These are phyloP conservation scores for Cyclotella baltica DNA, from an alignment of 108 stramenopile species.

Conservation along the genomic window DNA sequence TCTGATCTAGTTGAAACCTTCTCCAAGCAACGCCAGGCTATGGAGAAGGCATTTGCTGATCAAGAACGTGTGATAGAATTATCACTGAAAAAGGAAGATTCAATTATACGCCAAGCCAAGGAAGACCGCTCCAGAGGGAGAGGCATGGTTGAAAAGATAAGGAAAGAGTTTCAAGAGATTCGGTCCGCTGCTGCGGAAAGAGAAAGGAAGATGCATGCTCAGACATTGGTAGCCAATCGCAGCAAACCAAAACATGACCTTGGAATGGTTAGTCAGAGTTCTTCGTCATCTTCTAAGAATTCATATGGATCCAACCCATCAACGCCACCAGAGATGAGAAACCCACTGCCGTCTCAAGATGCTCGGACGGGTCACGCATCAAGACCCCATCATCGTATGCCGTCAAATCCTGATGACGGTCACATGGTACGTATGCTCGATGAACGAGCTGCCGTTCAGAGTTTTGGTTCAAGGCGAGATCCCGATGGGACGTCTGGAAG, in stretches of 20 bases:
- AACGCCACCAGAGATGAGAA: constrained; percentile 15
- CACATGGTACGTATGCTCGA: constrained; percentile 50
- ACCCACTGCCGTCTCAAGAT: constrained; percentile 25
- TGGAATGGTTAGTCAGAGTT: constrained; percentile 11
- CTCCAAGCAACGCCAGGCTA: constrained; percentile 46
- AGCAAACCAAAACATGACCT: constrained; percentile 32
- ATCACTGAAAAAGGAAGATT: constrained; percentile 40
- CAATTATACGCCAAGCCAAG: constrained; percentile 31
- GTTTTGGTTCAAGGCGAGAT: constrained; percentile 19
- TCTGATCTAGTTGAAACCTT: constrained; percentile 37
- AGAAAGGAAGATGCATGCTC: constrained; percentile 45
- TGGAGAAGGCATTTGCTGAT: constrained; percentile 52
- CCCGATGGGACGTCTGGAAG: constrained; percentile 12
- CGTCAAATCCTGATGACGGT: constrained; percentile 29
- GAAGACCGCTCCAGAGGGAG: constrained; percentile 34
- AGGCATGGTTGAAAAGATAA: constrained; percentile 46
- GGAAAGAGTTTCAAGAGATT: constrained; percentile 53
- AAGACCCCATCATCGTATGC: constrained; percentile 9
- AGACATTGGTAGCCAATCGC: constrained; percentile 41
- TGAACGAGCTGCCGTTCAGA: constrained; percentile 49
- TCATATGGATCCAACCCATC: constrained; percentile 21
- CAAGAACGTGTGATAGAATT: constrained; percentile 53
- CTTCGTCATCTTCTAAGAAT: constrained; percentile 17
- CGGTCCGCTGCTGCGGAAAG: constrained; percentile 50
- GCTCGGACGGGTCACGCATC: not conserved